Percentiles rank a stretch among this genome's conserved stretches.
Evolutionary conservation across 768 basidiomycete species (phyloP).

Genomic region (Boletus sp.): DNA sequence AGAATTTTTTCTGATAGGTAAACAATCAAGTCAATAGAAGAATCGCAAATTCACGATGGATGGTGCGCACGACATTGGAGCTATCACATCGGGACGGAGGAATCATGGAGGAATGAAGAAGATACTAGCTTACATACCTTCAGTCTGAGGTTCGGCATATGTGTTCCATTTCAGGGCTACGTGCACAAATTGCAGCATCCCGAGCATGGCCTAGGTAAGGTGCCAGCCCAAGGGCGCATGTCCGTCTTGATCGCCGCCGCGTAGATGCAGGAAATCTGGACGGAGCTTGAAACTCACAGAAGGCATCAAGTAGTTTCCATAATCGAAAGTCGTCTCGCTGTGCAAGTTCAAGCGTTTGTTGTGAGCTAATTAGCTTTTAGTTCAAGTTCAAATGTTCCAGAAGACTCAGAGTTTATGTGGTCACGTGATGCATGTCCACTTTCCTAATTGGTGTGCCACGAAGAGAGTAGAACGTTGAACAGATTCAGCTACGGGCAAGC

Average conservation of each 20-base stretch:
- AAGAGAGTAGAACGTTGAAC: neutral
- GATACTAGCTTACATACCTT: slow-evolving; percentile 12
- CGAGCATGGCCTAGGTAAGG: slow-evolving; percentile 2
- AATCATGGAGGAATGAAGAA: slow-evolving; percentile 5
- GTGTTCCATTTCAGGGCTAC: slow-evolving; percentile 12
- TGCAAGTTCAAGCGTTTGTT: too few relatives aligned
- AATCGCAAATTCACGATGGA: neutral
- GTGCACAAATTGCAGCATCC: neutral
- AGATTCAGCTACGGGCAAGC: neutral
- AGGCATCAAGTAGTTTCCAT: neutral
- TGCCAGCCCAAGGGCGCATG: slow-evolving; percentile 18
- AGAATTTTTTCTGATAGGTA: neutral
- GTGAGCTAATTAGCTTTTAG: neutral
- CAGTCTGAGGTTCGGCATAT: neutral
- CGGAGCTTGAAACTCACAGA: slow-evolving; percentile 2
- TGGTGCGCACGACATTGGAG: neutral
- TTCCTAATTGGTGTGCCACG: slow-evolving; percentile 1
- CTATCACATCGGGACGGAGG: slow-evolving; percentile 24
- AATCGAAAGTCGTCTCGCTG: neutral
- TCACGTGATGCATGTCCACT: slow-evolving; percentile 14
- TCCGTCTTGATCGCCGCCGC: slow-evolving; percentile 28
- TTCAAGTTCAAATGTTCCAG: neutral
- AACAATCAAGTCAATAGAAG: neutral
- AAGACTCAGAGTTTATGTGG: neutral
- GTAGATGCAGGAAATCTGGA: slow-evolving; percentile 10